A percentile compares a stretch with the other conserved stretches of the same genome.
phyloP scores from a whole-genome alignment of 148 eudicot genomes.

The Rhododendron ovatum region DNA sequence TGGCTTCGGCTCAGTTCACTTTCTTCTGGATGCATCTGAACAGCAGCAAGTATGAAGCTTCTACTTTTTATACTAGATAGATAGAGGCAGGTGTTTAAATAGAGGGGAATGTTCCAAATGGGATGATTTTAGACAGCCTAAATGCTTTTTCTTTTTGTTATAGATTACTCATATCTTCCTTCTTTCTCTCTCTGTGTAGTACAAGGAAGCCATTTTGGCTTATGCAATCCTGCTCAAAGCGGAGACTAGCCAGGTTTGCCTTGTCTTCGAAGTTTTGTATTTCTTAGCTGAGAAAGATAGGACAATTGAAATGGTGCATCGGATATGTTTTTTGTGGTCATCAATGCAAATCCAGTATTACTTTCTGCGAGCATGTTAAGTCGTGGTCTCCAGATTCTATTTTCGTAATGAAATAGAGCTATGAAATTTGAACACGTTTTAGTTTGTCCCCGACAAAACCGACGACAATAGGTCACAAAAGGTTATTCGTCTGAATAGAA shows the following conservation, averaged over 20 bases:
- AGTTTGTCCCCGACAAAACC: not conserved
- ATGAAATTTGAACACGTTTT: not conserved
- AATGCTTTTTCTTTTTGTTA: not conserved
- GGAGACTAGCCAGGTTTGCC: slow-evolving; percentile 54
- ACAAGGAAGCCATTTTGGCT: slow-evolving; percentile 88
- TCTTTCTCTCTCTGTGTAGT: slow-evolving; percentile 36
- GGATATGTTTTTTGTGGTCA: not conserved
- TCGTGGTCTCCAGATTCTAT: not conserved
- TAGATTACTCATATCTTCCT: not conserved
- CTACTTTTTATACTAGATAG: not conserved
- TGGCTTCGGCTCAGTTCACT: slow-evolving; percentile 94
- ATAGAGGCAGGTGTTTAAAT: not conserved
- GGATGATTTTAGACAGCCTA: not conserved
- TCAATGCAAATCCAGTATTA: not conserved
- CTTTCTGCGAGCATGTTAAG: not conserved
- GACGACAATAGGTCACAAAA: not conserved
- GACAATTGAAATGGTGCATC: not conserved
- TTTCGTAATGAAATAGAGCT: not conserved
- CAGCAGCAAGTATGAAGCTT: slow-evolving; percentile 81
- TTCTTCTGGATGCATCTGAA: slow-evolving; percentile 96
- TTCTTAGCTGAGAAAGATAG: not conserved
- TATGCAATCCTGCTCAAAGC: slow-evolving; percentile 70
- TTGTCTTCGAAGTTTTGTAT: not conserved
- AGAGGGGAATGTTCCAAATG: not conserved
- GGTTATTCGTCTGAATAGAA: not conserved